These are phyloP conservation scores for Macrotyloma uniflorum DNA, from an alignment of 306 rosid genomes.

Conservation along the genomic window DNA sequence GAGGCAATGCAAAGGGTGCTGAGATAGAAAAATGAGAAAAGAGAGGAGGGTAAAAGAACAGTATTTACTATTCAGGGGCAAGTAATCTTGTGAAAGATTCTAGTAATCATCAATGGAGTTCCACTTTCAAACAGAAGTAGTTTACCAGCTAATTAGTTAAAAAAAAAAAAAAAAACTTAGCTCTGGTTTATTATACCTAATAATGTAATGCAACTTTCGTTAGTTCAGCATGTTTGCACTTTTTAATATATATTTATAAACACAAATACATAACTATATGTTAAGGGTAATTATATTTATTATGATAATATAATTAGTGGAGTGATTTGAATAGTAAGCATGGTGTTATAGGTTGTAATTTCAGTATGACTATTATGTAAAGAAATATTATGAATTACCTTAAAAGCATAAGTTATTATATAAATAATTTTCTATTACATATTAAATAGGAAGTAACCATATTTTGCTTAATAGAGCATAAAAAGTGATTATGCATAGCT, in stretches of 20 bases:
- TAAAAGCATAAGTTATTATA: background rate
- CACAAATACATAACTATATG: too few species aligned
- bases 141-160: background rate
- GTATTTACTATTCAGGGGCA: background rate
- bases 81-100: background rate
- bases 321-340: too few species aligned
- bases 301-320: too few species aligned
- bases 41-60: background rate
- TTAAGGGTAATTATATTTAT: too few species aligned
- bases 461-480: background rate
- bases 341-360: too few species aligned
- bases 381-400: background rate
- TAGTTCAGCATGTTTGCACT: too few species aligned
- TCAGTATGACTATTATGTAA: too few species aligned
- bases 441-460: background rate
- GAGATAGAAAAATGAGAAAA: background rate
- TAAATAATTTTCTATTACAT: background rate
- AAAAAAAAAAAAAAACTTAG: background rate
- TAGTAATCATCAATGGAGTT: background rate
- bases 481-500: background rate
- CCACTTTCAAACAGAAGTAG: background rate
- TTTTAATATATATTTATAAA: too few species aligned
- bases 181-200: background rate
- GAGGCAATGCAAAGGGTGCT: constrained; percentile 19
- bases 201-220: background rate